Evolutionary conservation across 1,139 yeast species (phyloP).

Genomic region (Taphrina populina): DNA sequence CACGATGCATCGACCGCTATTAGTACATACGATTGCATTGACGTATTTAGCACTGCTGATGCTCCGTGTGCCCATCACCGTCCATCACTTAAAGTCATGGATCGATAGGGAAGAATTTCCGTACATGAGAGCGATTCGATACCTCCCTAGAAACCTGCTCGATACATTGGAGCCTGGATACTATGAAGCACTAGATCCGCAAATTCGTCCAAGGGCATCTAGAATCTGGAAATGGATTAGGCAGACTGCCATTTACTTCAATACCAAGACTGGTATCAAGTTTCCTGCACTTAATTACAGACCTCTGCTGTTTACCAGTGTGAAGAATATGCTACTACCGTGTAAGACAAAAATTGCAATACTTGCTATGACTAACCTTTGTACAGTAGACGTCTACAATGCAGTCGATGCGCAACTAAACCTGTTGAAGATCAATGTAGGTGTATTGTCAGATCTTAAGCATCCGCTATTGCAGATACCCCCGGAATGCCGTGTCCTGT

Average conservation of each 20-base stretch:
- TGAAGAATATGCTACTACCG: slow-evolving; percentile 19
- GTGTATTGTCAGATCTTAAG: neutral
- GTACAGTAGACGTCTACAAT: slow-evolving; percentile 21
- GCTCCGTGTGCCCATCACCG: slow-evolving; percentile 23
- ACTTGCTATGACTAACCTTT: neutral
- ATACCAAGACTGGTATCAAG: neutral
- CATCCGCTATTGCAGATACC: neutral
- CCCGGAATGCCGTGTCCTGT: slow-evolving; percentile 16
- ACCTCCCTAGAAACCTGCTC: slow-evolving; percentile 8
- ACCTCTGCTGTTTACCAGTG: slow-evolving; percentile 8
- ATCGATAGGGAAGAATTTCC: slow-evolving; percentile 10
- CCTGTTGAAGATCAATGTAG: neutral
- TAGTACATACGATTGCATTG: slow-evolving; percentile 14
- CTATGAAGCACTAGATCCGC: slow-evolving; percentile 17
- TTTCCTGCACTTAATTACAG: slow-evolving; percentile 20
- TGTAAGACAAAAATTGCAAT: neutral
- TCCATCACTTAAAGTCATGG: slow-evolving; percentile 23
- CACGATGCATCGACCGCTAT: slow-evolving; percentile 18
- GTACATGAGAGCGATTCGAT: slow-evolving; percentile 10
- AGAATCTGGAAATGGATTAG: slow-evolving; percentile 21
- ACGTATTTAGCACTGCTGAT: slow-evolving; percentile 6
- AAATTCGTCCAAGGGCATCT: slow-evolving; percentile 3
- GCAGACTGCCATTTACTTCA: slow-evolving; percentile 20
- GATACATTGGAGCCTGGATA: slow-evolving; percentile 3
- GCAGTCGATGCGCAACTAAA: slow-evolving; percentile 3